Evolutionary conservation across 2,329 filamentous ascomycete species (phyloP), one percentile per base, ranked within the genome.

Genomic region (Magnaporthiopsis rhizophila): DNA sequence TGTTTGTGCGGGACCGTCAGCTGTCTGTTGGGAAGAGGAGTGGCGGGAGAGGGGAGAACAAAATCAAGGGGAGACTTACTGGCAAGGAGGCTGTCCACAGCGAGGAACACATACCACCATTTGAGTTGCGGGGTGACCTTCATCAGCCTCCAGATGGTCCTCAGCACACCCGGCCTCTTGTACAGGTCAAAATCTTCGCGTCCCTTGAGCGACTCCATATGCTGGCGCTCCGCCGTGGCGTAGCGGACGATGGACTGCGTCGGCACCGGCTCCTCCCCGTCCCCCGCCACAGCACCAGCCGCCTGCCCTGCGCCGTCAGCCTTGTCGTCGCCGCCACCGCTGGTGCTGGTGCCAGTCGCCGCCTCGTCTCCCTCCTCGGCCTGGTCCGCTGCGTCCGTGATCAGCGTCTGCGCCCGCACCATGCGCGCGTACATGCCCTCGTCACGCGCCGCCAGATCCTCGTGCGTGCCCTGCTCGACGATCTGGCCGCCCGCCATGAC

Each of bases 401-500:
- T 59, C 26, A 72, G 61, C 18, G 68, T 65, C 63, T 72, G 70
- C 3, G 67, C 67, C 56, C 62, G 50, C 15, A 69, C 68, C 36
- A 66, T 66, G 15, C 65, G 61, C n/a, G 68, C 67, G 62, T 74
- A 74, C n/a, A 65, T 67, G 21, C 72, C 71, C 2, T 58, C 26
- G 26, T n/a, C 60, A 24, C 57, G 57, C 1, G 67, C 67, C 28
- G 73, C 65, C 18, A 74, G 67, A 8, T 69, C 65, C 11, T 67
- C 67, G 60, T 75, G 74, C 0, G 69, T 71, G 5, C 74, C 73
- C 61, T 72, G 69, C 64, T 73, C 72, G 28, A 72, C 66, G 12
- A 74, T 78, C 21, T 64, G 66, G 9, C 70, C 68, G 24, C 70
- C 74, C 15, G 72, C 70, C 63, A 78, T 72, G 24, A 78, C 76